Percentiles rank a stretch among this genome's conserved stretches.
Conservation (phyloP, 1,284 basidiomycete species). For the Tylopilus sp. region DNA sequence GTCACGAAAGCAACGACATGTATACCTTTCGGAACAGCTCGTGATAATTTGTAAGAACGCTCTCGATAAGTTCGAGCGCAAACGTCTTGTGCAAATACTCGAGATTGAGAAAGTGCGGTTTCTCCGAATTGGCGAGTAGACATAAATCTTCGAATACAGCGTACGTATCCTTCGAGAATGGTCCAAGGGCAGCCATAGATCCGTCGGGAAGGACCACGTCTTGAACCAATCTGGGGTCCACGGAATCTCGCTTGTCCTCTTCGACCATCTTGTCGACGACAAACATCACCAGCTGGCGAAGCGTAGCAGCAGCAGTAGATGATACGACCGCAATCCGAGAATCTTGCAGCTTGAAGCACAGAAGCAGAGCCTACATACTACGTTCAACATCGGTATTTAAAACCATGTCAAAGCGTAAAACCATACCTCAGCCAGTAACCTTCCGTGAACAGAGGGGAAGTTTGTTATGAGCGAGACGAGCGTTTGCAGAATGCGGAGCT, state of each 20-base stretch:
- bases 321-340: slow-evolving; percentile 94
- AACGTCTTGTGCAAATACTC: slow-evolving; percentile 90
- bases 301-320: slow-evolving; percentile 92
- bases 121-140: slow-evolving; percentile 79
- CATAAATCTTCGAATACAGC: slow-evolving; percentile 88
- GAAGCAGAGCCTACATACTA: slow-evolving; percentile 64
- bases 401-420: not conserved
- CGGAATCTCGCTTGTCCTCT: slow-evolving; percentile 59
- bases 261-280: slow-evolving; percentile 91
- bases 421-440: slow-evolving; percentile 73
- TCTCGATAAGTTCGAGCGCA: slow-evolving; percentile 93
- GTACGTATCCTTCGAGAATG: slow-evolving; percentile 83
- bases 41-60: slow-evolving; percentile 92
- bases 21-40: slow-evolving; percentile 76
- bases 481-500: slow-evolving; percentile 87
- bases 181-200: slow-evolving; percentile 57
- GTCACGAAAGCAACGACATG: not conserved
- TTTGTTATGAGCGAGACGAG: slow-evolving; percentile 86
- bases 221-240: slow-evolving; percentile 32
- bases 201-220: slow-evolving; percentile 62
- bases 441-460: slow-evolving; percentile 75
- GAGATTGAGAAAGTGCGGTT: slow-evolving; percentile 78
- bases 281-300: slow-evolving; percentile 96
- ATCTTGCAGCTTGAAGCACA: slow-evolving; percentile 94
- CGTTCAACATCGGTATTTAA: not conserved